Percentiles rank a stretch among this genome's conserved stretches.
phyloP scores from a whole-genome alignment of 1,139 yeast genomes.

The Dujonia santamariae region DNA sequence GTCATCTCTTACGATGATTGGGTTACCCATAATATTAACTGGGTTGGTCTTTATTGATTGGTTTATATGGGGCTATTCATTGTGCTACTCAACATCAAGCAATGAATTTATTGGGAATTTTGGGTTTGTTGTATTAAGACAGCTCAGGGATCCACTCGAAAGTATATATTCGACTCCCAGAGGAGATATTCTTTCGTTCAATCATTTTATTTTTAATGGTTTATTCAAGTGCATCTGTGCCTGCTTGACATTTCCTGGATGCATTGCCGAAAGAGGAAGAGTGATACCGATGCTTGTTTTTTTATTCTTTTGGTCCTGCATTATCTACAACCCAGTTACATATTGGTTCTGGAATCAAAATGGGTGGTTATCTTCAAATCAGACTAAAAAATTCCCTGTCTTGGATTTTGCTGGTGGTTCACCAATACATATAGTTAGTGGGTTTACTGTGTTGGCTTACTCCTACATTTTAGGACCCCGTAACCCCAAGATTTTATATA shows the following conservation, averaged over 20 bases:
- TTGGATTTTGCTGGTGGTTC: slow-evolving; percentile 67
- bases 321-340: slow-evolving; percentile 62
- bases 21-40: slow-evolving; percentile 43
- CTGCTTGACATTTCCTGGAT: slow-evolving; percentile 53
- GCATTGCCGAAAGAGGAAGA: slow-evolving; percentile 58
- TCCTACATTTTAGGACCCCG: slow-evolving; percentile 58
- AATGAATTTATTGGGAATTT: slow-evolving; percentile 49
- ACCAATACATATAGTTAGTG: slow-evolving; percentile 61
- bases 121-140: slow-evolving; percentile 39
- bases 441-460: slow-evolving; percentile 58
- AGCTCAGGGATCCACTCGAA: slow-evolving; percentile 22
- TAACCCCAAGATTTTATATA: slow-evolving; percentile 34
- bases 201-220: slow-evolving; percentile 48
- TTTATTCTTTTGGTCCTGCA: slow-evolving; percentile 50
- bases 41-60: slow-evolving; percentile 50
- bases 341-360: slow-evolving; percentile 64
- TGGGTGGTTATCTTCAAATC: slow-evolving; percentile 56
- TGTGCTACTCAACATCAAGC: slow-evolving; percentile 42
- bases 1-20: slow-evolving; percentile 53
- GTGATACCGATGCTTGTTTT: slow-evolving; percentile 52
- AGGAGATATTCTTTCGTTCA: slow-evolving; percentile 38
- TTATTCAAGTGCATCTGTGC: slow-evolving; percentile 53
- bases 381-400: slow-evolving; percentile 40
- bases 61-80: slow-evolving; percentile 58
- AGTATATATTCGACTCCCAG: slow-evolving; percentile 30